Base-by-base conservation (phyloP, 768 basidiomycete genomes). In the Glaciozyma antarctica region DNA sequence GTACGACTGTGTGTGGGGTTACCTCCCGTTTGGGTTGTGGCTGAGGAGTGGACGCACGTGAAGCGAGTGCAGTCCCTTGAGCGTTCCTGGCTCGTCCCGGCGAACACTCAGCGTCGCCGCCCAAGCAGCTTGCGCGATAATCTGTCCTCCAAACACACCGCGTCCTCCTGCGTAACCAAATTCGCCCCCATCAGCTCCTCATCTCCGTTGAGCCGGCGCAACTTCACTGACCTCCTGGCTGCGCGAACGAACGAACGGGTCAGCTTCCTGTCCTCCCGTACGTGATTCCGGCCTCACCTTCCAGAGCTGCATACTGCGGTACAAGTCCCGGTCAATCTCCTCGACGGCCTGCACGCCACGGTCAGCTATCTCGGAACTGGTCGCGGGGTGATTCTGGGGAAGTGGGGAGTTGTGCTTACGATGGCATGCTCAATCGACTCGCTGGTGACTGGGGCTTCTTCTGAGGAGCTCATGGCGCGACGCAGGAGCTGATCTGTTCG, bases 81-180 rank as follows among this genome's bases (percentile, higher is more conserved):
- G 32, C 32, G 63, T 63, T 16, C 32, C 63, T 13, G 62, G 54
- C 32, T 65, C 70, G 61, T 65, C 66, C 19, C 38, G 47, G 5
- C 72, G 60, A 1, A 73, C 69, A 0, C 65, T 66, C 45, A 67
- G 63, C 9, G 64, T 63, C 12, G 69, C 69, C 0, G 72, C 71
- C 67, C 72, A 71, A 6, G 67, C 65, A 1, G 71, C 66, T 28
- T 73, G 72, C 3, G 70, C 73, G 24, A 74, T 73, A 54, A 70
- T 71, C 55, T 74, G 73, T 12, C 71, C 68, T 8, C 71, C 71
- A 19, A 70, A 72, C 15, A 69, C 71, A 15, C 71, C 71, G 8
- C 68, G 58, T 5, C 68, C 71, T 28, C 53, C 60, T 28, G 48
- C 48, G 12, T 61, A 58, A 32, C n/a, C 32, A 32, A 4, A 4